phyloP scores from a whole-genome alignment of 129 eudicot genomes.

The Arctium lappa region DNA sequence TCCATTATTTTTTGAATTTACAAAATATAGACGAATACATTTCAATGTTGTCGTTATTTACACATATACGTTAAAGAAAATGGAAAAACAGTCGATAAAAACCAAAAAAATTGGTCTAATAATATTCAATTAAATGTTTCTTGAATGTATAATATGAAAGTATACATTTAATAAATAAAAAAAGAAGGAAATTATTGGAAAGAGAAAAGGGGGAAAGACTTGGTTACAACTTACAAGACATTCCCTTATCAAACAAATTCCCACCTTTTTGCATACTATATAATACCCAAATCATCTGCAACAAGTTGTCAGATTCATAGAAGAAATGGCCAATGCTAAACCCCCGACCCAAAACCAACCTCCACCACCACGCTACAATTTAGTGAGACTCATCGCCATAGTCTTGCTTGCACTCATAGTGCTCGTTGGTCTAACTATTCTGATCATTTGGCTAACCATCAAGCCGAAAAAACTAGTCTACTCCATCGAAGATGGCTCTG shows the following conservation, averaged over 20 bases:
- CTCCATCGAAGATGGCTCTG: slow-evolving; percentile 66
- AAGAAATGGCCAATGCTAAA: slow-evolving; percentile 34
- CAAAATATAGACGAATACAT: not conserved
- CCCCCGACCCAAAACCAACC: slow-evolving; percentile 15
- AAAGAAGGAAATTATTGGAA: slow-evolving; percentile 6
- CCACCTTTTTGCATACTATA: slow-evolving; percentile 30
- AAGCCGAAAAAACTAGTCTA: slow-evolving; percentile 62
- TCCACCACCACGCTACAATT: slow-evolving; percentile 28
- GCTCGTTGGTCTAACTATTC: slow-evolving; percentile 58
- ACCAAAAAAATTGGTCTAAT: not conserved
- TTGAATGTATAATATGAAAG: not conserved
- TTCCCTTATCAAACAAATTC: slow-evolving; percentile 38
- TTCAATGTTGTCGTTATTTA: not conserved
- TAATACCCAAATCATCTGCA: slow-evolving; percentile 19
- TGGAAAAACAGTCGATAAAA: not conserved
- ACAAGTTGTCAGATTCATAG: not conserved
- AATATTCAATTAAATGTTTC: not conserved
- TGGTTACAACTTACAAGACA: slow-evolving; percentile 24
- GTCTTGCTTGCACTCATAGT: slow-evolving; percentile 52
- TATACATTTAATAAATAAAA: not conserved
- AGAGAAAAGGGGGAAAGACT: slow-evolving; percentile 33
- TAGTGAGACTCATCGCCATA: slow-evolving; percentile 40
- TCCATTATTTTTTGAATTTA: not conserved
- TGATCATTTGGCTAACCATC: slow-evolving; percentile 63
- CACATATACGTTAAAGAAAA: not conserved